Conservation (phyloP, 2,329 filamentous ascomycete species). For the Cercospora janseana region DNA sequence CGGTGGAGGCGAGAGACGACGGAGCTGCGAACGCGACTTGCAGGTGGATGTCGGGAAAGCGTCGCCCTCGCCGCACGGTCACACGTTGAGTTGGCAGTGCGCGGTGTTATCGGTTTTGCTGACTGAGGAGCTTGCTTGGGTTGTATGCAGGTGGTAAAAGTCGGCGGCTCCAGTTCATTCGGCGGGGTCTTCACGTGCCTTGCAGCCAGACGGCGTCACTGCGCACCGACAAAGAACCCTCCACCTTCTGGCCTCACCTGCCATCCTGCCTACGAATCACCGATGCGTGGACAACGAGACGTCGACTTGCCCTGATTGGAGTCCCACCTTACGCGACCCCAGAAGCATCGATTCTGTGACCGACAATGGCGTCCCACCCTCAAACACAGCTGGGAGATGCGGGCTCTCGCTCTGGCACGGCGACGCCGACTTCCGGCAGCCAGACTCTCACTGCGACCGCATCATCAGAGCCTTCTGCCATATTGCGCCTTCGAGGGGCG, state of each 20-base stretch:
- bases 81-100: not conserved
- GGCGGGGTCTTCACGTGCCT: slow-evolving; percentile 6
- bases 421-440: slow-evolving; percentile 34
- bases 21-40: not conserved
- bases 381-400: slow-evolving; percentile 14
- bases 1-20: not conserved
- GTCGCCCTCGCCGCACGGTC: not conserved
- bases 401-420: slow-evolving; percentile 22
- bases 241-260: no score
- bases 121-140: not conserved
- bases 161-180: slow-evolving; percentile 1
- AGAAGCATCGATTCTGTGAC: no score
- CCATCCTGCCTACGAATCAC: not conserved
- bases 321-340: no score
- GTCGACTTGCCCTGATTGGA: no score
- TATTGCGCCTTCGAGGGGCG: slow-evolving; percentile 43
- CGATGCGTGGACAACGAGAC: no score
- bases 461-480: slow-evolving; percentile 33
- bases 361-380: slow-evolving; percentile 13
- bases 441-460: slow-evolving; percentile 35
- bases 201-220: slow-evolving; percentile 8
- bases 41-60: not conserved
- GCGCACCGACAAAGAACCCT: not conserved
- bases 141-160: slow-evolving; percentile 1
- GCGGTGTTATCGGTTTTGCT: slow-evolving; percentile 6